Percentiles rank a stretch among this genome's conserved stretches.
phyloP scores from a whole-genome alignment of 352 stramenopile genomes.

The Stramenopiles sp. region DNA sequence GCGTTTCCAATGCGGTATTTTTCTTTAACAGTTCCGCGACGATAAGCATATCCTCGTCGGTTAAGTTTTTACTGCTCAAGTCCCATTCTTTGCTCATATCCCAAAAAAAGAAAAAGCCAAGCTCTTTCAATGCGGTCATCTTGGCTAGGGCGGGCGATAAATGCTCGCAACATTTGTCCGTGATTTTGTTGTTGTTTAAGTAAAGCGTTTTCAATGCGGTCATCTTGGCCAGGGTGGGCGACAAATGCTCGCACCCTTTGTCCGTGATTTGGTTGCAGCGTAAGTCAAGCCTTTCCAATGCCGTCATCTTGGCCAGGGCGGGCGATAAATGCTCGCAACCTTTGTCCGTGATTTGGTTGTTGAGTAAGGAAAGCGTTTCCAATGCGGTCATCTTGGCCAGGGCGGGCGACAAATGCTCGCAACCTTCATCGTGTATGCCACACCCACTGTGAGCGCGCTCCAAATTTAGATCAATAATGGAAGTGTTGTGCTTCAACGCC shows the following conservation, averaged over 20 bases:
- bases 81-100: background rate
- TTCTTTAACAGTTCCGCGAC: background rate
- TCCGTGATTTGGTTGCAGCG: too few species aligned
- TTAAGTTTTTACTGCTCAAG: background rate
- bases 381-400: background rate
- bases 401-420: background rate
- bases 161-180: background rate
- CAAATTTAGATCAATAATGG: too few species aligned
- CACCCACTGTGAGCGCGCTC: too few species aligned
- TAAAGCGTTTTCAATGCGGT: background rate
- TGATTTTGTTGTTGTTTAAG: background rate
- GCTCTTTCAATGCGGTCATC: background rate
- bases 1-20: background rate
- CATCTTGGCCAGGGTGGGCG: too few species aligned
- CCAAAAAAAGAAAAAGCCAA: background rate
- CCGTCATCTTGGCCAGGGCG: too few species aligned
- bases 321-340: too few species aligned
- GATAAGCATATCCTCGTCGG: background rate
- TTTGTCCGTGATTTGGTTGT: too few species aligned
- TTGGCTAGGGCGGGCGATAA: background rate
- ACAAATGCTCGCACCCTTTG: too few species aligned
- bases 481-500: too few species aligned
- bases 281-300: too few species aligned
- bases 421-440: too few species aligned
- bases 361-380: background rate